phyloP scores from a whole-genome alignment of 2,329 filamentous ascomycete genomes.

The Leptographium lundbergii region DNA sequence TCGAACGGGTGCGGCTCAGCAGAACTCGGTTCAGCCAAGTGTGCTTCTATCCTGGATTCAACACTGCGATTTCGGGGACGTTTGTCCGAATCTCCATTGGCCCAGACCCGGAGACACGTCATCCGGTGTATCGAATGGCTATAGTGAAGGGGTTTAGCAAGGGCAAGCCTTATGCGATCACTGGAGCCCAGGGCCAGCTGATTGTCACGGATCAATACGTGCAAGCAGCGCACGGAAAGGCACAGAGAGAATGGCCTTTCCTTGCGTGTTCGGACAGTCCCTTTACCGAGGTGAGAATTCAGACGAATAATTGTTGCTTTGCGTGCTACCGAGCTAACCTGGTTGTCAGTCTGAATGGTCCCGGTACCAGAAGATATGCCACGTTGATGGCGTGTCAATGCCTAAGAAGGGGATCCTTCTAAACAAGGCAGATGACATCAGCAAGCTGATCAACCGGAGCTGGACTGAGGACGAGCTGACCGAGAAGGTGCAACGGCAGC shows the following conservation, averaged over 20 bases:
- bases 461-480: constrained; percentile 79
- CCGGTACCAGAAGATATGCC: constrained; percentile 64
- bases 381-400: constrained; percentile 57
- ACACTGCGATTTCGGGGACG: constrained; percentile 67
- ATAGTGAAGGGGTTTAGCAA: constrained; percentile 72
- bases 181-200: constrained; percentile 56
- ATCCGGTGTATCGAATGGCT: constrained; percentile 77
- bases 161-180: constrained; percentile 74
- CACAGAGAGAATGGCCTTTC: constrained; percentile 78
- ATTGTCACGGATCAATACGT: constrained; percentile 83
- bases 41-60: constrained; percentile 87
- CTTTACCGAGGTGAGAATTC: constrained; percentile 60
- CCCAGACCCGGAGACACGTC: constrained; percentile 56
- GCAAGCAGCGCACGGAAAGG: constrained; percentile 67
- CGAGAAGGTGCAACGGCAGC: constrained; percentile 61
- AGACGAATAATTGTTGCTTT: neutral
- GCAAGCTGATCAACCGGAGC: constrained; percentile 60
- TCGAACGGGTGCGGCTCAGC: constrained; percentile 73
- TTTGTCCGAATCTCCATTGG: constrained; percentile 79
- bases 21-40: constrained; percentile 79
- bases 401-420: constrained; percentile 60
- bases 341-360: constrained; percentile 59
- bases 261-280: constrained; percentile 75
- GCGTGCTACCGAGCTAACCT: neutral
- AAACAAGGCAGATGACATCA: constrained; percentile 70